A percentile compares a stretch with the other conserved stretches of the same genome.
Conservation (phyloP, 805 yeast genomes). For the Brettanomyces nanus region DNA sequence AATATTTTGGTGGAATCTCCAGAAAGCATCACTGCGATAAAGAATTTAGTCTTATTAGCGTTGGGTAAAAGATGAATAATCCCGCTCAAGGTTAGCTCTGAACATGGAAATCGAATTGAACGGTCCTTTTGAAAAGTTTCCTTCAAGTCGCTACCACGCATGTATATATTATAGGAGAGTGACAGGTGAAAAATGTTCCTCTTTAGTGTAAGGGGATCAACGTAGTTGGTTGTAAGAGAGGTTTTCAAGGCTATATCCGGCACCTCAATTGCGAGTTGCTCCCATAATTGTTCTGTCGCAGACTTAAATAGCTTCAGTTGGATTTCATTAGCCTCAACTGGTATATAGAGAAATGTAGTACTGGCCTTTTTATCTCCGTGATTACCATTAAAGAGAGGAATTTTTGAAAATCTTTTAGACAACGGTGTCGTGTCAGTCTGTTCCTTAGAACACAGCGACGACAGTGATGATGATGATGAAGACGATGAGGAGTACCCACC, state of each 20-base stretch:
- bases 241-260: neutral
- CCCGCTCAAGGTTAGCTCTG: neutral
- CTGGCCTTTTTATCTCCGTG: no score
- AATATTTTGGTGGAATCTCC: neutral
- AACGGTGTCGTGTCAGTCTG: no score
- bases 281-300: neutral
- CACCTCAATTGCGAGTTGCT: neutral
- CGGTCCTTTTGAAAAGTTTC: neutral
- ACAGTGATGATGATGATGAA: no score
- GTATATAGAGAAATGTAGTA: neutral
- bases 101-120: neutral
- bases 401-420: no score
- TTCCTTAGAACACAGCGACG: no score
- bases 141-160: neutral
- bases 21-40: conserved; percentile 12
- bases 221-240: neutral
- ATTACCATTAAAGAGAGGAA: no score
- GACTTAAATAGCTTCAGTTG: neutral
- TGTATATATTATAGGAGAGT: neutral
- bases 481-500: no score
- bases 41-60: conserved; percentile 9
- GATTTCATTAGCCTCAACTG: neutral
- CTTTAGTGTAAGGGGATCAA: neutral
- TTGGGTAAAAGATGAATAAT: conserved; percentile 11
- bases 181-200: neutral